These are phyloP conservation scores for Trichophyton rubrum DNA, from an alignment of 2,329 filamentous ascomycete species.

Conservation along the genomic window DNA sequence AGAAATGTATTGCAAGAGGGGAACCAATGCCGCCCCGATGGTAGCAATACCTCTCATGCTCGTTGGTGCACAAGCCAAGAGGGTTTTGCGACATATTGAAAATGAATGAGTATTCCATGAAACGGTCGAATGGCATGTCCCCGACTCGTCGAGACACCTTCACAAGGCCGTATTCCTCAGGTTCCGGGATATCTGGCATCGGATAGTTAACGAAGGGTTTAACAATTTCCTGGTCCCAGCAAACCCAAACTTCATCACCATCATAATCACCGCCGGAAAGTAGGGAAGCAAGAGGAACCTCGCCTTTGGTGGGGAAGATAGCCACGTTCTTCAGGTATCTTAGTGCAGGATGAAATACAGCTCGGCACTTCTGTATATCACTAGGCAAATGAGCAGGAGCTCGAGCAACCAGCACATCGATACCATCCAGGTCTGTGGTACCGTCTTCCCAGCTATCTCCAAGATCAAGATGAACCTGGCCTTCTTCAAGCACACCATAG, in stretches of 20 bases:
- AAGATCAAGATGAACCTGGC: conserved; percentile 46
- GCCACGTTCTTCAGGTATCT: conserved; percentile 45
- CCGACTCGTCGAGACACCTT: conserved; percentile 35
- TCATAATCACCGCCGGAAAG: conserved; percentile 55
- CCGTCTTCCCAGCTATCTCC: conserved; percentile 34
- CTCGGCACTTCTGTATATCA: conserved; percentile 45
- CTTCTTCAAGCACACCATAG: conserved; percentile 37
- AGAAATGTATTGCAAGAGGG: conserved; percentile 26
- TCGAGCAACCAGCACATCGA: conserved; percentile 44
- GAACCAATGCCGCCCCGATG: conserved; percentile 35
- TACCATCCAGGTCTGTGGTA: conserved; percentile 33
- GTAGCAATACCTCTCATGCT: conserved; percentile 42
- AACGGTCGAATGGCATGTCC: conserved; percentile 26
- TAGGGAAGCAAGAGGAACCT: conserved; percentile 44
- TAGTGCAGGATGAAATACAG: conserved; percentile 40
- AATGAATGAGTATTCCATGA: conserved; percentile 34
- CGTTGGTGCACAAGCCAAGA: conserved; percentile 42
- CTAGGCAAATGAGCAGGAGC: conserved; percentile 45
- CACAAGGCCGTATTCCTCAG: conserved; percentile 37
- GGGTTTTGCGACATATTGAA: conserved; percentile 37
- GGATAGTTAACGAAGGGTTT: conserved; percentile 41
- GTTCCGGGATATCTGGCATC: conserved; percentile 23
- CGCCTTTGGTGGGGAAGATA: conserved; percentile 43
- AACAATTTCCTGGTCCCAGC: conserved; percentile 45
- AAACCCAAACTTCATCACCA: conserved; percentile 49